These are phyloP conservation scores for Phlebiopsis flavidoalba DNA, from an alignment of 768 basidiomycete genomes.

Conservation along the genomic window DNA sequence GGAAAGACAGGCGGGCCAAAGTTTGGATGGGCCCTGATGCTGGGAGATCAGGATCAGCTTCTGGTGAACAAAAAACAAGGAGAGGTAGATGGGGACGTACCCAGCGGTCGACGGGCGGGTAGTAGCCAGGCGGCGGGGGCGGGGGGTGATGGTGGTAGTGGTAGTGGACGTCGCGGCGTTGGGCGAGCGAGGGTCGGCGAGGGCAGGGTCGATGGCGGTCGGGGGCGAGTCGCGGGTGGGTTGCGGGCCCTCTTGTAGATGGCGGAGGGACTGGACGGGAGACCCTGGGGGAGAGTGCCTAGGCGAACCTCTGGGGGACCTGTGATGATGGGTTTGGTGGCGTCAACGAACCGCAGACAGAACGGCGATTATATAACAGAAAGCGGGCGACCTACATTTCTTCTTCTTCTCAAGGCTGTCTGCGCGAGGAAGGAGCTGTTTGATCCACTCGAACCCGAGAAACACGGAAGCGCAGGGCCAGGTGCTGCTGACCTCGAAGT, in stretches of 20 bases:
- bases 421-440: conserved; percentile 21
- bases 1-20: conserved; percentile 9
- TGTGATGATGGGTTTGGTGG: conserved; percentile 7
- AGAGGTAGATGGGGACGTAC: conserved; percentile 2
- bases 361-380: conserved; percentile 17
- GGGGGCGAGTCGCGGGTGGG: not conserved
- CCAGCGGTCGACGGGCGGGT: conserved; percentile 9
- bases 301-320: conserved; percentile 7
- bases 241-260: not conserved
- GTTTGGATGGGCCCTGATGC: conserved; percentile 1
- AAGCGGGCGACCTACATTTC: conserved; percentile 10
- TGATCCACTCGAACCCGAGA: conserved; percentile 18
- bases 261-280: conserved; percentile 9
- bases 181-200: not conserved
- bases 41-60: conserved; percentile 1
- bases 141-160: conserved; percentile 2
- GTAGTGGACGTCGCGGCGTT: not conserved
- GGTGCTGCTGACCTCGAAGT: not conserved
- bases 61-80: not conserved
- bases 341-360: conserved; percentile 5
- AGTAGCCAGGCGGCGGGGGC: not conserved
- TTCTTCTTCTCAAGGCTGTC: conserved; percentile 20
- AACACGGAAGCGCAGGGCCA: conserved; percentile 6
- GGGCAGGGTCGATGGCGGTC: not conserved
- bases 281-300: conserved; percentile 4